Evolutionary conservation across 495 filamentous ascomycete genomes (phyloP).

Genomic region (Lindgomyces ingoldianus): DNA sequence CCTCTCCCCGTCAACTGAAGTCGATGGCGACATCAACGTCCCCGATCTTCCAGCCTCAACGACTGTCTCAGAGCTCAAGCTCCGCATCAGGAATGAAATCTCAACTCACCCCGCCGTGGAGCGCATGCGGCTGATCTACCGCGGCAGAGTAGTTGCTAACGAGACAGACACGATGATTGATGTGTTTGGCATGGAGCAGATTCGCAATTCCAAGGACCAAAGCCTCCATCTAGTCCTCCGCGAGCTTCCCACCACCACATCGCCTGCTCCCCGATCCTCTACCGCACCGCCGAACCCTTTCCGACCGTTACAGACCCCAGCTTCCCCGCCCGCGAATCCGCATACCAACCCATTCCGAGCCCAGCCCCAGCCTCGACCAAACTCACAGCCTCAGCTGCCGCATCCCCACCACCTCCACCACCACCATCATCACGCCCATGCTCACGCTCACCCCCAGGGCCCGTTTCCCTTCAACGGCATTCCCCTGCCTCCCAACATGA

Average conservation of each 20-base stretch:
- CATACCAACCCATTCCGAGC: constrained; percentile 34
- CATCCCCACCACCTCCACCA: constrained; percentile 11
- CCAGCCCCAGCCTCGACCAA: constrained; percentile 17
- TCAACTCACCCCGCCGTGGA: constrained; percentile 42
- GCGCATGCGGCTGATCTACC: constrained; percentile 48
- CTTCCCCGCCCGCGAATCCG: constrained; percentile 14
- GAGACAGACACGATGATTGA: constrained; percentile 43
- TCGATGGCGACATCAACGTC: constrained; percentile 35
- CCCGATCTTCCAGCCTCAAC: constrained; percentile 30
- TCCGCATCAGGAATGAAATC: constrained; percentile 40
- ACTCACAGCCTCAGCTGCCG: constrained; percentile 14
- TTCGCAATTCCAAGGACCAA: constrained; percentile 25
- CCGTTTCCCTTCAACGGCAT: constrained; percentile 26
- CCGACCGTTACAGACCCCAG: constrained; percentile 2
- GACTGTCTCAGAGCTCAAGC: constrained; percentile 43
- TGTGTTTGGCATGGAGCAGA: constrained; percentile 41
- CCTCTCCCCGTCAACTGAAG: constrained; percentile 43
- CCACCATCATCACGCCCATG: constrained; percentile 29
- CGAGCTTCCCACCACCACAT: constrained; percentile 24
- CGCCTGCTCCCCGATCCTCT: constrained; percentile 24
- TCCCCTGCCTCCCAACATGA: constrained; percentile 27
- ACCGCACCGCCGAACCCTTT: constrained; percentile 32
- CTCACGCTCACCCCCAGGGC: constrained; percentile 5
- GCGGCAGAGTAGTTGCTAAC: constrained; percentile 43
- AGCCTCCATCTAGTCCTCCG: constrained; percentile 39